Evolutionary conservation across 208 protist species (phyloP), one percentile per base, ranked within the genome.

Genomic region (Leishmania gerbilli): DNA sequence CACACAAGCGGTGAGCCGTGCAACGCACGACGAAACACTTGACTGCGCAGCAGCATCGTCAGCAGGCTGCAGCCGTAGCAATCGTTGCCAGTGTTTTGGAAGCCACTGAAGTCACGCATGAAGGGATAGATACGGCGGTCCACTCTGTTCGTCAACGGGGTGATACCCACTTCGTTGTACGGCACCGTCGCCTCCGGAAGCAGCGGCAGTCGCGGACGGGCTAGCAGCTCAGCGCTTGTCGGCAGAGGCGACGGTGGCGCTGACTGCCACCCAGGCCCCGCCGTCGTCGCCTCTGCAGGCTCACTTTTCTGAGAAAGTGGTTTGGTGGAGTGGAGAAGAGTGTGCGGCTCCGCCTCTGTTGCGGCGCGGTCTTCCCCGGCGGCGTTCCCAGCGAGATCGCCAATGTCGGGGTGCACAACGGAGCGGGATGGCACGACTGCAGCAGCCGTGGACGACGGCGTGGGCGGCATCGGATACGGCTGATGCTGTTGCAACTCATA

Each of bases 51-150:
- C 60, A 97, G 81, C 71, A 96, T 79, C 17, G 91, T 95, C 58
- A 97, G 78, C 27, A 95, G 88, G 64, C 92, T 95, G 85, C 92
- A 95, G 42, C 90, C 94, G 83, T 97, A 97, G 83, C 94, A 97
- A 84, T 95, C 89, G 77, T 94, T 95, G 58, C 90, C 89, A 9
- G 69, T 53, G 79, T 97, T 97, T 71, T 87, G 81, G 78, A 97
- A 97, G 53, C 94, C 94, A 77, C 92, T 96, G 69, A 69, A 87
- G 76, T 95, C 88, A 34, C 68, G 64, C 64, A 87, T 31, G 74
- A 58, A 72, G 6, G 71, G 69, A 72, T 45, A 77, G 1, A 64
- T 31, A 3, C 34, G 68, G 2, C 19, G 37, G 55, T 60, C 40
- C 51, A 37, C 9, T 42, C 55, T 77, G 51, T 27, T 64, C 0